Conservation (phyloP, 2,329 filamentous ascomycete genomes). For the Beauveria brongniartii region DNA sequence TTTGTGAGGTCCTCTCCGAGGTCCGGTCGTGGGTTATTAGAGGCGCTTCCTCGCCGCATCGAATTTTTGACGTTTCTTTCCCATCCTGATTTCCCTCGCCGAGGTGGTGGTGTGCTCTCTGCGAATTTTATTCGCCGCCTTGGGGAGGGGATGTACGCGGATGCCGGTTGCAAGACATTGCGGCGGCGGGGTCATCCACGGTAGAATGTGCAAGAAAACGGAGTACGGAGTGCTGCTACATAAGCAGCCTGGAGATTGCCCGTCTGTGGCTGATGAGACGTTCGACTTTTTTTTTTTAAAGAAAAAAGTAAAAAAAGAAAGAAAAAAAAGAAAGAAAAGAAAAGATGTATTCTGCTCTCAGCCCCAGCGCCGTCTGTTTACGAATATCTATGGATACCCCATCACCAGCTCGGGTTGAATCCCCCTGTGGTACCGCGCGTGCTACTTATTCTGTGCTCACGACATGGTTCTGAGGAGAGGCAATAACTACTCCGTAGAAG, state of each 20-base stretch:
- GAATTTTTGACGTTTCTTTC: not conserved
- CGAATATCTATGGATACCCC: not conserved
- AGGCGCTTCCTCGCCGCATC: not conserved
- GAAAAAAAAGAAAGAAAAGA: too few species aligned
- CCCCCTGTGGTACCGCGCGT: not conserved
- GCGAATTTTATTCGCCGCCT: not conserved
- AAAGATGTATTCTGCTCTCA: not conserved
- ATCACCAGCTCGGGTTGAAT: not conserved
- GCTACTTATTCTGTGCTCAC: not conserved
- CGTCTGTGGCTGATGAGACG: not conserved
- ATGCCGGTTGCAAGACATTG: not conserved
- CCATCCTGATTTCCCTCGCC: not conserved
- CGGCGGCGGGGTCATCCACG: not conserved
- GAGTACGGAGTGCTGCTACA: too few species aligned
- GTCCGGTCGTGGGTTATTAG: not conserved
- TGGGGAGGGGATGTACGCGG: not conserved
- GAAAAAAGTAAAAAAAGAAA: too few species aligned
- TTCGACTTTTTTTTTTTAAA: not conserved
- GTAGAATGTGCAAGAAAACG: not conserved
- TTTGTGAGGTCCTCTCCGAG: not conserved
- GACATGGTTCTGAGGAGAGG: not conserved
- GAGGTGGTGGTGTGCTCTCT: not conserved
- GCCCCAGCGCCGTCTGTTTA: not conserved
- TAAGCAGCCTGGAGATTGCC: not conserved
- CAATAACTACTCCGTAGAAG: not conserved